Evolutionary conservation across 805 yeast species (phyloP), one percentile per base, ranked within the genome.

Genomic region (Candida quercuum): DNA sequence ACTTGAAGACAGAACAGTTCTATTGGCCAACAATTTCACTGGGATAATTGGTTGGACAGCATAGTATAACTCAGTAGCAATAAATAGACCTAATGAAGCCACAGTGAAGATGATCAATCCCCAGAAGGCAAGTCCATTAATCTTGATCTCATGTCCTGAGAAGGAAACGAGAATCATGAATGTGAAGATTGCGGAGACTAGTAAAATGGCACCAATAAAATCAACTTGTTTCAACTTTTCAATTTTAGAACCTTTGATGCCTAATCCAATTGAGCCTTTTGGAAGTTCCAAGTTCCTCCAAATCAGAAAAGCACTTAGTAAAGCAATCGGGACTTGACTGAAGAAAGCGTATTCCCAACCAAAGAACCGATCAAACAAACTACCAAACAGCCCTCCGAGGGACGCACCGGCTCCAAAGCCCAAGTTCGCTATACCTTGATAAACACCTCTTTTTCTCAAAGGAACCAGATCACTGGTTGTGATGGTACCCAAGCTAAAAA

Each of bases 351-450:
- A 66, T 54, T 88, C 66, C 95, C 94, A 85, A 12, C 86, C 85
- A 30, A 67, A 58, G 30, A 49, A 55, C 8, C 63, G 61, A 23
- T 80, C 70, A 36, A 80, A 60, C 17, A 71, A 45, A 2, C 88
- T 87, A 25, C 80, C 81, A 43, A 72, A 53, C 1, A 73, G 53
- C 7, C 87, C 88, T 20, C 91, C 89, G 22, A 71, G 52, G 0
- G 82, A 76, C n/a, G 86, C 81, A 14, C 95, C 95, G 10, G 76
- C 49, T 10, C 86, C 86, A 51, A 69, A 86, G 22, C 72, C 76
- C 12, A 86, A 66, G 55, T 86, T 86, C 14, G 84, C 87, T 39
- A 81, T 56, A 0, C 95, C 95, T 56, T 86, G 95, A 57, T 72
- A 84, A 25, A 85, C 57, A 2, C 94, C 94, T 40, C 96, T 67